Evolutionary conservation across 345 rosid species (phyloP), one percentile per base, ranked within the genome.

Genomic region (Brassica juncea): DNA sequence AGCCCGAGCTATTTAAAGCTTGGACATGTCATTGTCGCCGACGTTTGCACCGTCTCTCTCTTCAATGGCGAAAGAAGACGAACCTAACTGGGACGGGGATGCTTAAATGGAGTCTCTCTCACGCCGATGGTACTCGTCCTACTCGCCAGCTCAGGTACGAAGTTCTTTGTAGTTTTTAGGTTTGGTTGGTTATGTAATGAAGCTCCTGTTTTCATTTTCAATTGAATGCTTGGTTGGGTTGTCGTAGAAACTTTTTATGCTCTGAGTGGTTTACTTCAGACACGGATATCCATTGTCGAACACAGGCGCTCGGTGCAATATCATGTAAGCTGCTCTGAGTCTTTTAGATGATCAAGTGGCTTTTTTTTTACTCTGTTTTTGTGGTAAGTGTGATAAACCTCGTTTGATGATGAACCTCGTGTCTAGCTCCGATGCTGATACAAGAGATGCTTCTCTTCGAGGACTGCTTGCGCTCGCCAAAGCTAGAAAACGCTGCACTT

Each of bases 11-110:
- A 10, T 23, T 1, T 16, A 0, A 4, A 14, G 6, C 1, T 14
- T 27, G n/a, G 62, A 54, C 49, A 55, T 37, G 60, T 68, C 61
- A 30, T 30, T 60, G 16, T 58, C 31, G 25, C 16, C 0, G 27
- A 23, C 25, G 25, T 23, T 23, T 23, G 25, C 2, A 12, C 54
- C 34, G 8, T 25, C 57, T 60, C 1, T 44, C n/a, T 52, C 25
- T 79, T 6, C 70, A 64, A 91, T 93, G 98, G 89, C 87, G 9
- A 85, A 89, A 74, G 93, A 89, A 34, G 39, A 34, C 12, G 98
- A 94, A 78, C 97, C 97, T 31, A 86, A 88, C 79, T 94, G 97
- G 98, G 91, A 92, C 2, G 98, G 97, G 97, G 0, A 80, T 94
- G 88, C 88, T 94, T 55, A 92, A 92, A 59, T 94, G 98, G 98